phyloP scores from a whole-genome alignment of 305 asterid genomes.

The Withania somnifera region DNA sequence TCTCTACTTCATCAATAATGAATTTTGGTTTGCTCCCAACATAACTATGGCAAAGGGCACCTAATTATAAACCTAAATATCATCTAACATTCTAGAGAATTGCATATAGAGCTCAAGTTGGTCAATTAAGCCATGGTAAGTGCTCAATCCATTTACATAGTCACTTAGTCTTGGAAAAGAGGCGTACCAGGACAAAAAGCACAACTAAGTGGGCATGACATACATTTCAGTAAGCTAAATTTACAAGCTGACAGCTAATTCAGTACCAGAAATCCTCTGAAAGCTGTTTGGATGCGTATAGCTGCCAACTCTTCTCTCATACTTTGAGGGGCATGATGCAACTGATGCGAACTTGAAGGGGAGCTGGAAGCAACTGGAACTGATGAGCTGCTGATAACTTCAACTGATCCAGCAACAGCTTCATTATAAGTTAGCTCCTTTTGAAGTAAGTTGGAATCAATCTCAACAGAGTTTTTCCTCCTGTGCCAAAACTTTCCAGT shows the following conservation, averaged over 20 bases:
- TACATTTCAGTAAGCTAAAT: not conserved
- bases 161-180: not conserved
- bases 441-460: conserved; percentile 37
- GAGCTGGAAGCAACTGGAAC: conserved; percentile 44
- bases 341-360: conserved; percentile 52
- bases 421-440: conserved; percentile 35
- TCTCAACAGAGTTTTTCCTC: conserved; percentile 73
- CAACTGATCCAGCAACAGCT: conserved; percentile 22
- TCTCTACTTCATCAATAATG: not conserved
- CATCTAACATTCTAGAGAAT: not conserved
- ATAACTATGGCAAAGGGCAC: not conserved
- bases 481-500: conserved; percentile 63
- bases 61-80: not conserved
- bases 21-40: not conserved
- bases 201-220: not conserved
- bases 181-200: not conserved
- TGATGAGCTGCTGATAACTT: conserved; percentile 29
- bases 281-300: conserved; percentile 73
- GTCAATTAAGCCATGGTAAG: not conserved
- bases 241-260: conserved; percentile 7
- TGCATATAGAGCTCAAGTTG: not conserved
- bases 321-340: conserved; percentile 32
- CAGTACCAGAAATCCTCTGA: conserved; percentile 81
- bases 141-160: not conserved
- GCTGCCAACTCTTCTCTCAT: conserved; percentile 78